phyloP scores from a whole-genome alignment of 139 green algal species.

The Closterium sp. region DNA sequence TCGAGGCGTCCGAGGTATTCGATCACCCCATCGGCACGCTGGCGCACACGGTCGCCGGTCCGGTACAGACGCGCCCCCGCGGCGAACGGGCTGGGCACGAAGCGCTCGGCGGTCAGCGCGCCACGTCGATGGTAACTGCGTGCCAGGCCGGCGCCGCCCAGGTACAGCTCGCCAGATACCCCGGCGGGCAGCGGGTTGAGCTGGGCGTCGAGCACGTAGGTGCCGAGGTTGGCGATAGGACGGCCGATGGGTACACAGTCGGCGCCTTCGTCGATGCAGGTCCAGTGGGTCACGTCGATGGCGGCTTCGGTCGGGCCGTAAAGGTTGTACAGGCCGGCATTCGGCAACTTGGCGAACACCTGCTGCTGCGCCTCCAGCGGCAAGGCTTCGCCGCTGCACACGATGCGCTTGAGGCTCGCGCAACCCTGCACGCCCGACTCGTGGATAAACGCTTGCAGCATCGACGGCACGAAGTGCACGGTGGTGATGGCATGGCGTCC shows the following conservation, averaged over 20 bases:
- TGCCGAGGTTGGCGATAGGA: background rate
- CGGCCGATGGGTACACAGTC: background rate
- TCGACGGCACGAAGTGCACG: too few relatives aligned
- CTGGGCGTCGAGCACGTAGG: slow-evolving; percentile 30
- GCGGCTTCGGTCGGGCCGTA: too few relatives aligned
- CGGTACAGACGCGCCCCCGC: slow-evolving; percentile 21
- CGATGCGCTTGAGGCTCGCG: too few relatives aligned
- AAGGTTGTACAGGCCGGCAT: too few relatives aligned
- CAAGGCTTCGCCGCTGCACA: too few relatives aligned
- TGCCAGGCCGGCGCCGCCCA: slow-evolving; percentile 17
- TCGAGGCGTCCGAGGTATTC: slow-evolving; percentile 47
- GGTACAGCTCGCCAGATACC: slow-evolving; percentile 34
- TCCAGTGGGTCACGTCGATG: too few relatives aligned
- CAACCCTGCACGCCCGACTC: too few relatives aligned
- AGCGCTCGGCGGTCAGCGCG: slow-evolving; percentile 23
- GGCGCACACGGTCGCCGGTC: slow-evolving; percentile 44
- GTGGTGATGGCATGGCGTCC: too few relatives aligned
- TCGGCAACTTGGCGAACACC: too few relatives aligned
- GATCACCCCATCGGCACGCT: background rate
- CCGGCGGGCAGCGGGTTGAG: slow-evolving; percentile 8
- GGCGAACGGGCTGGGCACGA: background rate
- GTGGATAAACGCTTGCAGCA: too few relatives aligned
- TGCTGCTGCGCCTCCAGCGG: too few relatives aligned
- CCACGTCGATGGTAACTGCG: slow-evolving; percentile 9
- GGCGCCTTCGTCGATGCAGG: too few relatives aligned